phyloP scores from a whole-genome alignment of 2,329 filamentous ascomycete species.

The Neodidymelliopsis sp. region DNA sequence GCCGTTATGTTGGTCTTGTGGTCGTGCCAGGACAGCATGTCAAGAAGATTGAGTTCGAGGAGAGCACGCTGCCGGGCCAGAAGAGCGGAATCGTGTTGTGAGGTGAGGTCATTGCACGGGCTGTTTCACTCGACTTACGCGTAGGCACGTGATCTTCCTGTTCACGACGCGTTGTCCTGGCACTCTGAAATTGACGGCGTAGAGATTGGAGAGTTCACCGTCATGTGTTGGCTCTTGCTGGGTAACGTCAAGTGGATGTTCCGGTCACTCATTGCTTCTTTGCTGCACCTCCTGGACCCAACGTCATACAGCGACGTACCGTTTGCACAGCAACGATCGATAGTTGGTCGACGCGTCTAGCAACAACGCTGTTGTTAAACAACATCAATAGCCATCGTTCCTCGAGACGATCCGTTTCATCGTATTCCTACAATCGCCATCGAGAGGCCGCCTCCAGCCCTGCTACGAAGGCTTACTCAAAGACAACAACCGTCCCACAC shows the following conservation, averaged over 20 bases:
- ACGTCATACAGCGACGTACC: background rate
- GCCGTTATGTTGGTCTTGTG: conserved; percentile 85
- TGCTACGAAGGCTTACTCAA: background rate
- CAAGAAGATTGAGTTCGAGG: conserved; percentile 86
- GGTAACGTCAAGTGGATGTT: too few species aligned
- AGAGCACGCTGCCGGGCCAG: conserved; percentile 50
- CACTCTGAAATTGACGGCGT: too few species aligned
- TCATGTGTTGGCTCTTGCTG: too few species aligned
- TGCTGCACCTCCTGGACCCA: too few species aligned
- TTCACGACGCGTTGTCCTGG: too few species aligned
- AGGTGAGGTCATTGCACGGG: too few species aligned
- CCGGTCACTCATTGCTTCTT: too few species aligned
- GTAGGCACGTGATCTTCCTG: background rate
- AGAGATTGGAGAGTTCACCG: too few species aligned
- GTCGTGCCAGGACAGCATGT: conserved; percentile 90
- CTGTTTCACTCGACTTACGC: background rate
- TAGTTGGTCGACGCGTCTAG: background rate
- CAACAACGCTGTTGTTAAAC: background rate
- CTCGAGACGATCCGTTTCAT: background rate
- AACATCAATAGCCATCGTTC: background rate
- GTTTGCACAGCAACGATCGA: background rate
- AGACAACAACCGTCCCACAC: too few species aligned
- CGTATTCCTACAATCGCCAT: background rate
- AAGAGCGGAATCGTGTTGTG: conserved; percentile 35
- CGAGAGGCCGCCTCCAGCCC: background rate